Evolutionary conservation across 2,329 filamentous ascomycete genomes (phyloP).

Genomic region (Pleomassaria siparia): DNA sequence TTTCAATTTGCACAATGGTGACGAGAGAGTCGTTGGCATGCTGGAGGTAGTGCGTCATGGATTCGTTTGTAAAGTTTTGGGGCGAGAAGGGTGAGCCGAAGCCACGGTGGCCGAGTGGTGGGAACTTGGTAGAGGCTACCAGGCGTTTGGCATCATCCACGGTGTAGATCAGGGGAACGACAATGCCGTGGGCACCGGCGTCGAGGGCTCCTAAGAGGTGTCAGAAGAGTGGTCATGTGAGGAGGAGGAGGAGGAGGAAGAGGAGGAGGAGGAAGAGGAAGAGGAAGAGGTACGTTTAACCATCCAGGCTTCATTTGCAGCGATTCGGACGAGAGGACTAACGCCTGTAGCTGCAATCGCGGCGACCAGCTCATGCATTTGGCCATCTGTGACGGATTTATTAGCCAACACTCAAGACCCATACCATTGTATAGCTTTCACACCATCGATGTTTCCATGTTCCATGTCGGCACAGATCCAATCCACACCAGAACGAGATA

Average conservation of each 20-base stretch:
- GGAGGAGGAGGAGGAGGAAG: background rate
- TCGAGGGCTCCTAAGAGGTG: constrained; percentile 53
- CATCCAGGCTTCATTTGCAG: constrained; percentile 63
- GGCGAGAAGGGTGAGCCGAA: constrained; percentile 59
- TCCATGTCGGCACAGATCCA: constrained; percentile 59
- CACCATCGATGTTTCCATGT: constrained; percentile 59
- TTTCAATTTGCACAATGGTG: constrained; percentile 54
- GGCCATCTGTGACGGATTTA: constrained; percentile 38
- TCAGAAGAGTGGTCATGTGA: constrained; percentile 3
- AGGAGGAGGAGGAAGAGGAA: background rate
- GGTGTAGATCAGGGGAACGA: constrained; percentile 57
- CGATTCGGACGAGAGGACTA: constrained; percentile 51
- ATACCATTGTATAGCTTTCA: constrained; percentile 1
- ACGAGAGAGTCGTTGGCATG: constrained; percentile 57
- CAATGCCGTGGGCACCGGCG: constrained; percentile 60
- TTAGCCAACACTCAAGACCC: constrained; percentile 7
- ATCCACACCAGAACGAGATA: constrained; percentile 56
- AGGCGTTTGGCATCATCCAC: constrained; percentile 56
- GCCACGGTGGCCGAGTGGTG: constrained; percentile 56
- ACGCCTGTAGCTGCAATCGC: constrained; percentile 49
- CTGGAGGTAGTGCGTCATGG: constrained; percentile 52
- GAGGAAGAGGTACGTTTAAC: constrained; percentile 52
- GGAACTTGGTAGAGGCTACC: constrained; percentile 58
- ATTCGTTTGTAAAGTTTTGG: constrained; percentile 47
- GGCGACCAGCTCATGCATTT: constrained; percentile 59